Evolutionary conservation across 306 rosid species (phyloP).

Genomic region (Lathyrus aphaca): DNA sequence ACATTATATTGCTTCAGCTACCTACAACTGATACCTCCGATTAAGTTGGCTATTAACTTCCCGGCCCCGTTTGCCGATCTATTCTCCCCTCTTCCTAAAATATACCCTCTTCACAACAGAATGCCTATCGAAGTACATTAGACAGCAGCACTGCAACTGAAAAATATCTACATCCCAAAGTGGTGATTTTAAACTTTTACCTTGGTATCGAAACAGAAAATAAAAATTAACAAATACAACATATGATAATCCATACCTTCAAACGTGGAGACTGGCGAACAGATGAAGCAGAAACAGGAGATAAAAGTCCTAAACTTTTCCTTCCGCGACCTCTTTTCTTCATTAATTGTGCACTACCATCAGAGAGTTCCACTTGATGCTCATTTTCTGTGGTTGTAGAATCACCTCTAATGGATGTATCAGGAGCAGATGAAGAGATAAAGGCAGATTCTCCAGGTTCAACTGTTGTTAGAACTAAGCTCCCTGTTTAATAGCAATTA

Average conservation of each 20-base stretch:
- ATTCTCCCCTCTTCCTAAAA: neutral
- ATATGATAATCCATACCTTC: conserved; percentile 49
- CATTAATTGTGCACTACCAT: conserved; percentile 42
- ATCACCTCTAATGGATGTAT: conserved; percentile 58
- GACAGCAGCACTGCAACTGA: conserved; percentile 5
- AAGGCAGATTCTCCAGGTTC: conserved; percentile 59
- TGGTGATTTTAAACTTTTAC: neutral
- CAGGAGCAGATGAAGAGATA: conserved; percentile 75
- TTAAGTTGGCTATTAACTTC: conserved; percentile 1
- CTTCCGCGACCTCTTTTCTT: conserved; percentile 48
- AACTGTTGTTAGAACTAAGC: conserved; percentile 35
- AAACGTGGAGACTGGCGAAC: conserved; percentile 69
- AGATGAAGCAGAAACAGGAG: conserved; percentile 63
- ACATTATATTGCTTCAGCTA: neutral
- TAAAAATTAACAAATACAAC: conserved; percentile 23
- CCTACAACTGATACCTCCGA: neutral
- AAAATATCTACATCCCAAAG: conserved; percentile 24
- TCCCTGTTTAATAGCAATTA: conserved; percentile 50
- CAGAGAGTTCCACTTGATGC: conserved; percentile 45
- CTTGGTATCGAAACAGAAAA: neutral
- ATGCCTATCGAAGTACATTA: conserved; percentile 8
- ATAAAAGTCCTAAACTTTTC: conserved; percentile 37
- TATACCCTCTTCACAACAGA: neutral
- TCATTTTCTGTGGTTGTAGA: conserved; percentile 49
- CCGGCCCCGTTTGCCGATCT: neutral